Evolutionary conservation across 73 alveolate genomes (phyloP).

Genomic region (Paramecium biaurelia): DNA sequence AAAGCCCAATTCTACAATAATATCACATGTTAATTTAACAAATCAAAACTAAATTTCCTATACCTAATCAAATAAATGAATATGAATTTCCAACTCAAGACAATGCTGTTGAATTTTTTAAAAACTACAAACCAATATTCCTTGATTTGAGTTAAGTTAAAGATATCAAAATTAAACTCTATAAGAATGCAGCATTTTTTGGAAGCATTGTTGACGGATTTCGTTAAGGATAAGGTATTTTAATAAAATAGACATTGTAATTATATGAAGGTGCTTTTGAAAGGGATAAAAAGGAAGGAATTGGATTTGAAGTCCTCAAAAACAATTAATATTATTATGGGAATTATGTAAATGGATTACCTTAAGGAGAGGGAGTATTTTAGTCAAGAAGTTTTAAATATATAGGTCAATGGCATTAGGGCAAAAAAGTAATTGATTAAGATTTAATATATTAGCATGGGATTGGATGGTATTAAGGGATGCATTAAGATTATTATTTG

Average conservation of each 20-base stretch:
- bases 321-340: slow-evolving; percentile 77
- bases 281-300: slow-evolving; percentile 62
- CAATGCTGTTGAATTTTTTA: not conserved
- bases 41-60: not conserved
- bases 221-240: not conserved
- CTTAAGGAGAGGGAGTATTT: slow-evolving; percentile 72
- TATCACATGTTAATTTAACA: not conserved
- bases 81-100: not conserved
- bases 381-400: slow-evolving; percentile 58
- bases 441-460: slow-evolving; percentile 67
- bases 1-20: not conserved
- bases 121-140: not conserved
- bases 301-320: slow-evolving; percentile 69
- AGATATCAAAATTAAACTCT: not conserved
- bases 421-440: slow-evolving; percentile 30
- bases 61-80: not conserved
- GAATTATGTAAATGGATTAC: slow-evolving; percentile 70
- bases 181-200: not conserved
- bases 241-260: not conserved
- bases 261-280: slow-evolving; percentile 48
- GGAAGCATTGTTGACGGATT: not conserved
- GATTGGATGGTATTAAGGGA: slow-evolving; percentile 68
- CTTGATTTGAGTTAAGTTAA: not conserved
- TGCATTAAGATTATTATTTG: slow-evolving; percentile 60
- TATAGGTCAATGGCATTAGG: slow-evolving; percentile 77